A percentile compares a stretch with the other conserved stretches of the same genome.
These are phyloP conservation scores for Penicillium freii DNA, from an alignment of 2,329 filamentous ascomycete genomes.

Conservation along the genomic window DNA sequence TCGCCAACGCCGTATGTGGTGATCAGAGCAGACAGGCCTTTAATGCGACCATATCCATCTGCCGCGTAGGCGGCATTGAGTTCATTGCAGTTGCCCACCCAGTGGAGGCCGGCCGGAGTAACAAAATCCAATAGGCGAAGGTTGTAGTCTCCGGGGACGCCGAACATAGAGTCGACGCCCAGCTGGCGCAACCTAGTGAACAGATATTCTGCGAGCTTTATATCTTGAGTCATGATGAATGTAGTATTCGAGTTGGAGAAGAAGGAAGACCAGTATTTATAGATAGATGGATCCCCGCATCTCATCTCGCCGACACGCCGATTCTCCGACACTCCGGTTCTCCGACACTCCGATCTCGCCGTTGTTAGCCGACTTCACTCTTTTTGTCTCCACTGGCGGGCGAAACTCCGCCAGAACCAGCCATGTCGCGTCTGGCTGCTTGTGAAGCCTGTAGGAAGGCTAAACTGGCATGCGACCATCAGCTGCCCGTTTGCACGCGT, in stretches of 20 bases:
- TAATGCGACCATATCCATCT: slow-evolving; percentile 35
- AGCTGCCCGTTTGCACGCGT: slow-evolving; percentile 23
- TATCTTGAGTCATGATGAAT: slow-evolving; percentile 17
- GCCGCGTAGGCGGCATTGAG: slow-evolving; percentile 61
- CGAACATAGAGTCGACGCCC: slow-evolving; percentile 64
- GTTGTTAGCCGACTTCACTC: slow-evolving; percentile 17
- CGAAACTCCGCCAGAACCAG: slow-evolving; percentile 7
- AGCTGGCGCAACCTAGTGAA: slow-evolving; percentile 64
- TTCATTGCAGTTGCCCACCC: slow-evolving; percentile 69
- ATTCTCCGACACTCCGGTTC: slow-evolving; percentile 15
- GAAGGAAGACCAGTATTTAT: slow-evolving; percentile 1
- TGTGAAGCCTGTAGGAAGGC: slow-evolving; percentile 28
- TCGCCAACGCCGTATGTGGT: slow-evolving; percentile 59
- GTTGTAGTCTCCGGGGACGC: slow-evolving; percentile 72
- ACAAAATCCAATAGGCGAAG: slow-evolving; percentile 67
- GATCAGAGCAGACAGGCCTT: slow-evolving; percentile 30
- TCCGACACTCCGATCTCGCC: slow-evolving; percentile 14
- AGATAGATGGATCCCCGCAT: slow-evolving; percentile 13
- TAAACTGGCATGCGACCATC: slow-evolving; percentile 26
- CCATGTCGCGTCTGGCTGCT: slow-evolving; percentile 25
- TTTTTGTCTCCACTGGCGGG: slow-evolving; percentile 9
- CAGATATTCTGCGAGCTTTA: slow-evolving; percentile 52
- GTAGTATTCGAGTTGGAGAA: slow-evolving; percentile 1
- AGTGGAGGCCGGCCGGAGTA: slow-evolving; percentile 56
- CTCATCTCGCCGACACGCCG: slow-evolving; percentile 21